Conservation (phyloP, 129 eudicot species). For the Artemisia argyi region DNA sequence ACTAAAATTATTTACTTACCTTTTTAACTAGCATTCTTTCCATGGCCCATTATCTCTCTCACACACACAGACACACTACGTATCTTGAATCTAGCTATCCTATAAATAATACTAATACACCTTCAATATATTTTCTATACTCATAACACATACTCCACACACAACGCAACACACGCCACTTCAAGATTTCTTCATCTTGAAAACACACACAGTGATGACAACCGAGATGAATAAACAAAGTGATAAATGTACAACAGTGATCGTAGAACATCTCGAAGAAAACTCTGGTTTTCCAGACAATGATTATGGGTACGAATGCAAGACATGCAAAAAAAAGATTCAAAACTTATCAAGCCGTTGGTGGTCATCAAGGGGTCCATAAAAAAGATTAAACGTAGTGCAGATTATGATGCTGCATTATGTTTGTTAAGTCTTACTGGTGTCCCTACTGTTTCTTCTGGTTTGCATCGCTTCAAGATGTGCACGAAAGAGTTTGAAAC, state of each 20-base stretch:
- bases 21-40: too few species aligned
- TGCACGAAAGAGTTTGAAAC: slow-evolving; percentile 25
- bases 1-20: too few species aligned
- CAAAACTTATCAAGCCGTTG: slow-evolving; percentile 25
- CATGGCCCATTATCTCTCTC: too few species aligned
- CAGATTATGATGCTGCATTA: slow-evolving; percentile 7
- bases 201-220: background rate
- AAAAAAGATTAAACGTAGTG: background rate
- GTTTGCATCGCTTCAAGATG: slow-evolving; percentile 9
- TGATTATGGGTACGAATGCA: slow-evolving; percentile 18
- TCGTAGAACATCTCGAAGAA: background rate
- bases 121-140: too few species aligned
- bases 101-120: too few species aligned
- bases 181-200: too few species aligned
- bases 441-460: background rate
- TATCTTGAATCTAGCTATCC: too few species aligned
- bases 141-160: too few species aligned
- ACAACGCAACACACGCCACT: too few species aligned
- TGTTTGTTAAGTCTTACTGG: background rate
- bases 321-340: slow-evolving; percentile 19
- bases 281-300: background rate
- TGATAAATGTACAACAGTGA: background rate
- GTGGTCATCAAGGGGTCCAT: slow-evolving; percentile 21
- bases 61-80: too few species aligned
- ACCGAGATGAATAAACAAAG: background rate